Conservation (phyloP, 169 alveolate species). For the Plasmodium reichenowi region DNA sequence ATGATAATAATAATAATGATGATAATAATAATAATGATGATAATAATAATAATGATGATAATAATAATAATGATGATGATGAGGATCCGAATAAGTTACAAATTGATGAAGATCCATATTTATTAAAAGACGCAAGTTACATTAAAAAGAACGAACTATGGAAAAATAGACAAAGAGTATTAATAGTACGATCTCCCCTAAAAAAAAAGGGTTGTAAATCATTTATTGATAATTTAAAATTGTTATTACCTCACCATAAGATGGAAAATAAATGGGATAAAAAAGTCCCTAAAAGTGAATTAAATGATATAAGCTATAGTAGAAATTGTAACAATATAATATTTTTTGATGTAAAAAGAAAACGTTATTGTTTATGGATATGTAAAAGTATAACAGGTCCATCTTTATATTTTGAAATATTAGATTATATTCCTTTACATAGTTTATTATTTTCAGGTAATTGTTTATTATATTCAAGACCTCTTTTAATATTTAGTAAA, state of each 20-base stretch:
- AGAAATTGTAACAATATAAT: constrained; percentile 93
- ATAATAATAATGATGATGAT: not conserved
- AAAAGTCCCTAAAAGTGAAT: constrained; percentile 86
- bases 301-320: constrained; percentile 86
- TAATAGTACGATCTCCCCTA: constrained; percentile 96
- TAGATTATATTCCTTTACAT: constrained; percentile 83
- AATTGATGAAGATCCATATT: constrained; percentile 88
- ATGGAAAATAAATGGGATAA: constrained; percentile 90
- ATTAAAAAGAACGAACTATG: constrained; percentile 90
- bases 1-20: not conserved
- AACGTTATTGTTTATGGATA: constrained; percentile 94
- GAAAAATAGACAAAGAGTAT: constrained; percentile 95
- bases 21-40: not conserved
- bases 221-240: constrained; percentile 94
- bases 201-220: constrained; percentile 94
- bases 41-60: not conserved
- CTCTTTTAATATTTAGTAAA: constrained; percentile 94
- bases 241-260: constrained; percentile 97
- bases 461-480: constrained; percentile 95
- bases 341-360: constrained; percentile 93
- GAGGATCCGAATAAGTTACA: not conserved
- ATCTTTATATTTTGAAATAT: constrained; percentile 92
- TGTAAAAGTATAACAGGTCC: constrained; percentile 97
- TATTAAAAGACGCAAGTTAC: constrained; percentile 89
- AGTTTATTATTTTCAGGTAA: constrained; percentile 92